These are phyloP conservation scores for Flueggea neowawraea DNA, from an alignment of 441 rosid genomes.

Conservation along the genomic window DNA sequence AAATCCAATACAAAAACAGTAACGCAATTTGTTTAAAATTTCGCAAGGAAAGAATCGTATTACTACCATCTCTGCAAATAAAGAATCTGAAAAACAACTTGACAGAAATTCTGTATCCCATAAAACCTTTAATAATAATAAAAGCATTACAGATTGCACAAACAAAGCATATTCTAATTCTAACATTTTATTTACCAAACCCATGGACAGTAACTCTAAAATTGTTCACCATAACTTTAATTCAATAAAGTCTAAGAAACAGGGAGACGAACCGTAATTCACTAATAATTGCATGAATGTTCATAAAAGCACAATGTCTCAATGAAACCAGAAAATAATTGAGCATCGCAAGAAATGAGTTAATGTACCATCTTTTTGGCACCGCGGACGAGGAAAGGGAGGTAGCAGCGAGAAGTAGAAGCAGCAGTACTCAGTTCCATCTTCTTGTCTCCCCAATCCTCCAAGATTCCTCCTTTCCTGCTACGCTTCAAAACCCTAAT, in stretches of 20 bases:
- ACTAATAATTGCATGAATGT: neutral
- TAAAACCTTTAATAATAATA: no score
- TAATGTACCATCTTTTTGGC: slow-evolving; percentile 15
- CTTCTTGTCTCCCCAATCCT: slow-evolving; percentile 2
- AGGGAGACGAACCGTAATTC: no score
- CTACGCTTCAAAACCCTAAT: slow-evolving; percentile 25
- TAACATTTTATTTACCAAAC: no score
- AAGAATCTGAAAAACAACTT: no score
- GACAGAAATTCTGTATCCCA: no score
- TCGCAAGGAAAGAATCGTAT: no score
- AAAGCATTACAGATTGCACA: neutral
- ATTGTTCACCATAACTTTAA: neutral
- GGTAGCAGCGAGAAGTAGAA: slow-evolving; percentile 20
- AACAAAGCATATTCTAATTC: neutral
- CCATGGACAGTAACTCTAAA: no score
- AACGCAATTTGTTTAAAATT: no score
- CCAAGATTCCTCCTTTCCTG: slow-evolving; percentile 12
- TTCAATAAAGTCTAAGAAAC: no score
- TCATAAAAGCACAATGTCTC: neutral
- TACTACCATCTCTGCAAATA: no score
- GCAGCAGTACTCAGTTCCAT: slow-evolving; percentile 1
- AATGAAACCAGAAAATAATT: neutral
- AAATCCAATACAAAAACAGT: no score
- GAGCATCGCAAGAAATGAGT: no score
- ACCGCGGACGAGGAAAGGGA: slow-evolving; percentile 21